Conservation (phyloP, 2,329 filamentous ascomycete genomes). For the Sporothrix pseudoabietina region DNA sequence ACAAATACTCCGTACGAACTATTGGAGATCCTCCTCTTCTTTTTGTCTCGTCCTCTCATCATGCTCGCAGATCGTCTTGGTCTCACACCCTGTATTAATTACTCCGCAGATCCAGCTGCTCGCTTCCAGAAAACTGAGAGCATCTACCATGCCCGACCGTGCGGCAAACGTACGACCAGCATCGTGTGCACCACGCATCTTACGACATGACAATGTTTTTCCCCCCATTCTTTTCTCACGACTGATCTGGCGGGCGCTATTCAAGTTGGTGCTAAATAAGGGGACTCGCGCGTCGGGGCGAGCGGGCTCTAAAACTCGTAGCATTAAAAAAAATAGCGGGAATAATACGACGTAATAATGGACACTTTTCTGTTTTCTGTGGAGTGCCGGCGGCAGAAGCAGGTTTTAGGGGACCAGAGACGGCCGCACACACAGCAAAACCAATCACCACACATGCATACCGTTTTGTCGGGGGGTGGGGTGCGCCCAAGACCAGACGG, state of each 20-base stretch:
- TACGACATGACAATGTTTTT: not conserved
- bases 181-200: not conserved
- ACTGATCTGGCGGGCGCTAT: not conserved
- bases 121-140: not conserved
- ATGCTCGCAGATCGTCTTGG: not conserved
- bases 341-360: no score
- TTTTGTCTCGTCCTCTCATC: not conserved
- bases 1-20: no score
- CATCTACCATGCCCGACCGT: no score
- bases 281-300: slow-evolving; percentile 10
- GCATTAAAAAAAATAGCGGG: not conserved
- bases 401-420: not conserved
- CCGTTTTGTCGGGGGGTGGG: not conserved
- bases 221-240: not conserved
- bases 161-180: not conserved
- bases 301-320: not conserved
- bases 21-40: no score
- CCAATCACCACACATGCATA: not conserved
- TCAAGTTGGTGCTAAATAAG: not conserved
- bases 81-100: no score
- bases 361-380: not conserved
- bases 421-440: not conserved
- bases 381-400: not conserved
- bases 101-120: not conserved
- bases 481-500: not conserved